These are phyloP conservation scores for Cytospora leucostoma DNA, from an alignment of 2,329 filamentous ascomycete genomes.

Conservation along the genomic window DNA sequence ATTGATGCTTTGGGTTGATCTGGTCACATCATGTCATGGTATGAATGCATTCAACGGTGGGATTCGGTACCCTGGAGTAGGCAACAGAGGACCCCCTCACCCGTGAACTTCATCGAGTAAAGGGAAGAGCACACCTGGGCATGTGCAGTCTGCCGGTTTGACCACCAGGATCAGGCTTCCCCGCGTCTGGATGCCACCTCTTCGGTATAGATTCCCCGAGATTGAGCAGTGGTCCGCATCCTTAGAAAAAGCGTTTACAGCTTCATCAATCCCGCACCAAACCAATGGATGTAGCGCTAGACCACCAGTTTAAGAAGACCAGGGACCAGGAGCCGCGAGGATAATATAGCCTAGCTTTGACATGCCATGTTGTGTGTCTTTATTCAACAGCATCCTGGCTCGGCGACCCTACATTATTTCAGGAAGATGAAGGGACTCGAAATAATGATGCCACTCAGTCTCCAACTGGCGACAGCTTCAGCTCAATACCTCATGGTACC, in stretches of 20 bases:
- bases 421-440: constrained; percentile 8
- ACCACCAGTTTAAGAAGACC: neutral
- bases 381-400: neutral
- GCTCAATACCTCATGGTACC: constrained; percentile 19
- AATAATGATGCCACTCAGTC: constrained; percentile 10
- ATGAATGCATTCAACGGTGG: too few relatives aligned
- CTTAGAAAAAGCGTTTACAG: neutral
- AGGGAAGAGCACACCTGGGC: neutral
- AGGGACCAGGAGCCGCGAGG: neutral
- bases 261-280: constrained; percentile 11
- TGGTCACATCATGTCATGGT: too few relatives aligned
- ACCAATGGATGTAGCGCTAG: constrained; percentile 3
- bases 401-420: neutral
- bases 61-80: too few relatives aligned
- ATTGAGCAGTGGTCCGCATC: constrained; percentile 1
- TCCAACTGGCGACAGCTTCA: constrained; percentile 16
- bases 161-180: neutral
- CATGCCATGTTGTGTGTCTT: neutral
- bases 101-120: neutral
- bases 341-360: neutral
- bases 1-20: too few relatives aligned
- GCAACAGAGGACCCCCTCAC: too few relatives aligned
- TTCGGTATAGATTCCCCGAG: constrained; percentile 21
- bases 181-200: constrained; percentile 18
- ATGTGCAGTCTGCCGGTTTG: neutral